phyloP scores from a whole-genome alignment of 129 eudicot genomes.

The Cynara cardunculus region DNA sequence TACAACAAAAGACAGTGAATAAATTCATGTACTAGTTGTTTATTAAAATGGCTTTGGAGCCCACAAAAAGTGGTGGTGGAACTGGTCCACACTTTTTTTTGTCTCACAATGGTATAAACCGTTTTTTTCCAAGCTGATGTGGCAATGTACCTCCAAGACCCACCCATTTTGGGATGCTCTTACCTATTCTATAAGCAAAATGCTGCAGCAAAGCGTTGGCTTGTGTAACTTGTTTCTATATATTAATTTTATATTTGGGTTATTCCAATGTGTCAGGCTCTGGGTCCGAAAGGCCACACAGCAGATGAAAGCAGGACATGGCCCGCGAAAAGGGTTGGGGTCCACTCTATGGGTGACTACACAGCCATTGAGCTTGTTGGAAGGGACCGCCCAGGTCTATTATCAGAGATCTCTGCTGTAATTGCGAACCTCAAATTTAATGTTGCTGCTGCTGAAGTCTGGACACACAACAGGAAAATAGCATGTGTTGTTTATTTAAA shows the following conservation, averaged over 20 bases:
- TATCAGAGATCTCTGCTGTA: constrained; percentile 80
- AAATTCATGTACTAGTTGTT: too few species aligned
- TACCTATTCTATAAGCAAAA: too few species aligned
- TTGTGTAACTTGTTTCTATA: not conserved
- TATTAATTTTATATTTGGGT: not conserved
- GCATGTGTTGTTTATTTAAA: constrained; percentile 82
- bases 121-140: too few species aligned
- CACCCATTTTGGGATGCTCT: too few species aligned
- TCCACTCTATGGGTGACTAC: constrained; percentile 64
- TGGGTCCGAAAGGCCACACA: constrained; percentile 66
- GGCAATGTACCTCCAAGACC: too few species aligned
- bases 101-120: too few species aligned
- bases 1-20: not conserved
- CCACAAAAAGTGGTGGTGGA: too few species aligned
- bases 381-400: constrained; percentile 87
- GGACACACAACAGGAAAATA: constrained; percentile 77
- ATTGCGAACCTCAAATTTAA: constrained; percentile 69
- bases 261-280: constrained; percentile 44
- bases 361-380: constrained; percentile 83
- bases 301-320: constrained; percentile 47
- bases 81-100: too few species aligned
- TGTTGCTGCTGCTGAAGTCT: constrained; percentile 75
- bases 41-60: not conserved
- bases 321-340: constrained; percentile 68
- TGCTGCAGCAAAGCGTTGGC: not conserved